Conservation (phyloP, 208 protist species). For the Leishmania tropica region DNA sequence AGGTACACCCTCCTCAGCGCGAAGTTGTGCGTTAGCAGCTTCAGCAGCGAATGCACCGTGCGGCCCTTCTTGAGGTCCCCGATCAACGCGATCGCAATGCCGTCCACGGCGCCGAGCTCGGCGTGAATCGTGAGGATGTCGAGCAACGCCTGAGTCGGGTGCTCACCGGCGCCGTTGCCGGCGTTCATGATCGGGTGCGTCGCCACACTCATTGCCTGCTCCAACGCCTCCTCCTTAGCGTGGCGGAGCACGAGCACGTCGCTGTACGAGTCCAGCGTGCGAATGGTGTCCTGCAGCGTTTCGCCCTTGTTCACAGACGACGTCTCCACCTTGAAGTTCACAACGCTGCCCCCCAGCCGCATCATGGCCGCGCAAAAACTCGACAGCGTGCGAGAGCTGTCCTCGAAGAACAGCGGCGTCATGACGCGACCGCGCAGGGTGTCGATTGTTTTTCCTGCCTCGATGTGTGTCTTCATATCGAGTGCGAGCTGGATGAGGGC, state of each 20-base stretch:
- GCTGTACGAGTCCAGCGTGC: slow-evolving; percentile 86
- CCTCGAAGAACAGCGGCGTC: slow-evolving; percentile 89
- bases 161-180: slow-evolving; percentile 97
- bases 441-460: slow-evolving; percentile 55
- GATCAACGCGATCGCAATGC: slow-evolving; percentile 94
- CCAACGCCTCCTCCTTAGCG: slow-evolving; percentile 87
- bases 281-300: slow-evolving; percentile 85
- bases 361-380: slow-evolving; percentile 88
- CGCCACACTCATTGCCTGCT: slow-evolving; percentile 57
- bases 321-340: slow-evolving; percentile 83
- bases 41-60: slow-evolving; percentile 96
- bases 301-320: slow-evolving; percentile 89
- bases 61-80: slow-evolving; percentile 98
- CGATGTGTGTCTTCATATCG: slow-evolving; percentile 47
- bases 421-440: slow-evolving; percentile 76
- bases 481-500: slow-evolving; percentile 61
- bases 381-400: slow-evolving; percentile 76
- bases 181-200: slow-evolving; percentile 95
- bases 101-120: slow-evolving; percentile 92
- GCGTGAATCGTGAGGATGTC: slow-evolving; percentile 97
- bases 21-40: slow-evolving; percentile 92
- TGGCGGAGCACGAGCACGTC: slow-evolving; percentile 97
- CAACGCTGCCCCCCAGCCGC: slow-evolving; percentile 77
- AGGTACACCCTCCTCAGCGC: slow-evolving; percentile 85
- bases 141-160: slow-evolving; percentile 98